phyloP scores from a whole-genome alignment of 345 rosid species.

The Arabis alpina region DNA sequence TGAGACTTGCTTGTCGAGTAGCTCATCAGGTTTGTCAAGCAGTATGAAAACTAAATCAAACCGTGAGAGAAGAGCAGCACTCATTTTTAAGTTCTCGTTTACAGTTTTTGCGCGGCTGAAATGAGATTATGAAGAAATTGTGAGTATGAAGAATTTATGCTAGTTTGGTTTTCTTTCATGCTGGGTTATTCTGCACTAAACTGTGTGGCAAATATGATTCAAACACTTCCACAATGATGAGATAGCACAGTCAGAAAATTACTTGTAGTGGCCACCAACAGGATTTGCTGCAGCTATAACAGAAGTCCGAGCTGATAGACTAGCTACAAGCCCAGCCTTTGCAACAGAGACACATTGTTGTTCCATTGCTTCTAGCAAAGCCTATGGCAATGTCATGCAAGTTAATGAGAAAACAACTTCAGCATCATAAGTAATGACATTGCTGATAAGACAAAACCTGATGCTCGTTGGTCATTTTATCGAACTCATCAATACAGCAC shows the following conservation, averaged over 20 bases:
- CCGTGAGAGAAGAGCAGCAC: constrained; percentile 93
- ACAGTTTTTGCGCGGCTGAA: constrained; percentile 99
- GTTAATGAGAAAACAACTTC: constrained; percentile 32
- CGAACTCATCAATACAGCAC: constrained; percentile 98
- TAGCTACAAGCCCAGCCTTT: constrained; percentile 97
- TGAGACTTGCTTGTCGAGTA: constrained; percentile 86
- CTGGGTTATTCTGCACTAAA: constrained; percentile 13
- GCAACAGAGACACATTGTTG: constrained; percentile 99
- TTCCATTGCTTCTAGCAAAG: constrained; percentile 99
- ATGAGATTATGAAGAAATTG: constrained; percentile 43
- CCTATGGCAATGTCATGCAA: constrained; percentile 53
- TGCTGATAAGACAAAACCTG: constrained; percentile 60
- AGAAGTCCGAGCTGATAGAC: constrained; percentile 94
- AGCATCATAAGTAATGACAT: constrained; percentile 32
- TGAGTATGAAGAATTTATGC: constrained; percentile 13
- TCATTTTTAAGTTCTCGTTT: constrained; percentile 96
- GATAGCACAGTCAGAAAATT: constrained; percentile 40
- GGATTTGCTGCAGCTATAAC: constrained; percentile 99
- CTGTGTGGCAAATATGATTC: constrained; percentile 14
- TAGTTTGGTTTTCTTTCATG: constrained; percentile 10
- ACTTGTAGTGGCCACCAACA: constrained; percentile 98
- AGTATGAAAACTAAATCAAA: constrained; percentile 96
- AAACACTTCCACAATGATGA: constrained; percentile 23
- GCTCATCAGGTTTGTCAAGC: constrained; percentile 95
- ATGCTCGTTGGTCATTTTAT: constrained; percentile 96